Evolutionary conservation across 2,329 filamentous ascomycete genomes (phyloP).

Genomic region (Endoconidiophora laricicola): DNA sequence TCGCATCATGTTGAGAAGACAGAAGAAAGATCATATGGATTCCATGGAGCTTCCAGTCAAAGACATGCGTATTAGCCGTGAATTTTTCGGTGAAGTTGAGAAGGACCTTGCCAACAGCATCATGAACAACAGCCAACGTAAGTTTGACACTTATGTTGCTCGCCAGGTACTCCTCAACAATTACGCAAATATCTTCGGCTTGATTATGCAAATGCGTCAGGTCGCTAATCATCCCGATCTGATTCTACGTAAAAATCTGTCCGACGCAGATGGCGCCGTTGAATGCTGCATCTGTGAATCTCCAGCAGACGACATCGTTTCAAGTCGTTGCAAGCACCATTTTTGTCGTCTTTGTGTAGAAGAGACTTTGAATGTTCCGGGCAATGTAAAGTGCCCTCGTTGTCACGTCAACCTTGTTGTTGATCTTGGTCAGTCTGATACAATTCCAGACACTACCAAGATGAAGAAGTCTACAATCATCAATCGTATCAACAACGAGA

Average conservation of each 20-base stretch:
- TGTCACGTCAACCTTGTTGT: constrained; percentile 85
- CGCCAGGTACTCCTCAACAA: constrained; percentile 91
- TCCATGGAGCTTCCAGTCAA: constrained; percentile 96
- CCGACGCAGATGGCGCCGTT: constrained; percentile 76
- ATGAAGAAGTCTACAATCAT: constrained; percentile 89
- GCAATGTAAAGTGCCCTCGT: constrained; percentile 64
- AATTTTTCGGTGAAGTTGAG: constrained; percentile 94
- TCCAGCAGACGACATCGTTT: constrained; percentile 83
- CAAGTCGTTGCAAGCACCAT: constrained; percentile 82
- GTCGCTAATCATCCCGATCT: constrained; percentile 92
- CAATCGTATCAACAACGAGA: constrained; percentile 96
- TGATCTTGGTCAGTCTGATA: constrained; percentile 86
- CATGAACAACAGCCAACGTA: constrained; percentile 76
- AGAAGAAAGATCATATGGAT: constrained; percentile 85
- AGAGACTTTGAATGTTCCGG: constrained; percentile 54
- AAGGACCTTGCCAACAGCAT: constrained; percentile 91
- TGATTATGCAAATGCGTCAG: constrained; percentile 99
- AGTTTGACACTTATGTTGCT: constrained; percentile 91
- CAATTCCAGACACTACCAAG: constrained; percentile 69
- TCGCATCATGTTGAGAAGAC: constrained; percentile 84
- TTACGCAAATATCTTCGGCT: constrained; percentile 95
- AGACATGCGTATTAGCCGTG: constrained; percentile 77
- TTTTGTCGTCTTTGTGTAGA: constrained; percentile 28
- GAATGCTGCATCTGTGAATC: constrained; percentile 95
- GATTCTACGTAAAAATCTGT: constrained; percentile 58